A percentile compares a stretch with the other conserved stretches of the same genome.
Evolutionary conservation across 2,329 filamentous ascomycete genomes (phyloP).

Genomic region (Colletotrichum eleusines): DNA sequence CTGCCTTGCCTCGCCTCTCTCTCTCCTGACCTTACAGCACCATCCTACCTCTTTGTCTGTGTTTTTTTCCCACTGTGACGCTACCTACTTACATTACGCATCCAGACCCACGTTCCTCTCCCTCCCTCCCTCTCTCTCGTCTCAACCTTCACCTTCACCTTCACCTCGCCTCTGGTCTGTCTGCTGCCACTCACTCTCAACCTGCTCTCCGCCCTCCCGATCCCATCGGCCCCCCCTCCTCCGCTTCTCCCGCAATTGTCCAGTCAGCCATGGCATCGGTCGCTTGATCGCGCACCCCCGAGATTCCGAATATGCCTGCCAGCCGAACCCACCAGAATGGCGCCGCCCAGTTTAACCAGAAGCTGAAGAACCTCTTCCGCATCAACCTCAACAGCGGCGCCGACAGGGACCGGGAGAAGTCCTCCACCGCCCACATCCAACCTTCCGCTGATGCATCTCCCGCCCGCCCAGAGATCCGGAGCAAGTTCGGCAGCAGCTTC

Average conservation of each 20-base stretch:
- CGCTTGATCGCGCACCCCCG: conserved; percentile 44
- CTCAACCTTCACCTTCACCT: conserved; percentile 18
- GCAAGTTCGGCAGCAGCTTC: conserved; percentile 86
- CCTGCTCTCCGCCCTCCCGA: conserved; percentile 28
- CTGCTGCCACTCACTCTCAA: conserved; percentile 18
- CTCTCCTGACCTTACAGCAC: conserved; percentile 17
- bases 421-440: conserved; percentile 52
- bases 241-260: conserved; percentile 35
- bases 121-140: too few relatives aligned
- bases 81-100: conserved; percentile 23
- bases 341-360: conserved; percentile 73
- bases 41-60: background rate
- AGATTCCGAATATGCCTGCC: conserved; percentile 59
- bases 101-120: conserved; percentile 31
- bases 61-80: background rate
- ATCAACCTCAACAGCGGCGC: conserved; percentile 65
- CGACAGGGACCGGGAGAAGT: conserved; percentile 49
- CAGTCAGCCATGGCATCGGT: conserved; percentile 54
- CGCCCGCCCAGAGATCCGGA: conserved; percentile 57
- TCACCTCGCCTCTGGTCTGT: conserved; percentile 13
- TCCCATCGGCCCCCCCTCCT: conserved; percentile 25
- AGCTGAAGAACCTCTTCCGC: conserved; percentile 78
- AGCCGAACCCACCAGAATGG: conserved; percentile 64
- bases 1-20: too few relatives aligned
- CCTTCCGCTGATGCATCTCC: conserved; percentile 58